These are phyloP conservation scores for Pleurozium schreberi DNA, from an alignment of 225 moss, liverwort and hornwort species.

Conservation along the genomic window DNA sequence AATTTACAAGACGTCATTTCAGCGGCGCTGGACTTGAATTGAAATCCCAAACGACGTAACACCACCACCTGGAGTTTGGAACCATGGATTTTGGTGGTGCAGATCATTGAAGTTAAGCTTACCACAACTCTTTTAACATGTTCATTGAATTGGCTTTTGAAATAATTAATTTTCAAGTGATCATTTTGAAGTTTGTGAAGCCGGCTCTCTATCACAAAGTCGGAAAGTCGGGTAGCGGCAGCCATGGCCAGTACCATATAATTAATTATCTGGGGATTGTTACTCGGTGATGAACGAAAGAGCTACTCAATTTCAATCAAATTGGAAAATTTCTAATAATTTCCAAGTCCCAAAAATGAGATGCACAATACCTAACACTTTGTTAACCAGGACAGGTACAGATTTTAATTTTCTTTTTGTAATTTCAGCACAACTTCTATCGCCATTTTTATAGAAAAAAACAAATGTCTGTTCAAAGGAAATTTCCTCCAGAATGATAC, in stretches of 20 bases:
- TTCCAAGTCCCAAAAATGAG: background rate
- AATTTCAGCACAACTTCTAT: background rate
- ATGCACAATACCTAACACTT: background rate
- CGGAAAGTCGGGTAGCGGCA: background rate
- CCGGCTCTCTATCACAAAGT: background rate
- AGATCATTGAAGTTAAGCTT: too few species aligned
- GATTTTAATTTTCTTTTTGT: background rate
- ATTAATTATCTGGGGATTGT: background rate
- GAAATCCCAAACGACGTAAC: too few species aligned
- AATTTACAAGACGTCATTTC: background rate
- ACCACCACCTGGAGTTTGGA: background rate
- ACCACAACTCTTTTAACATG: too few species aligned
- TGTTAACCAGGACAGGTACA: background rate
- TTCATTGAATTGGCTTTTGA: background rate
- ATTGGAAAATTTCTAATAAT: background rate
- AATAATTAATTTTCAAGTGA: background rate
- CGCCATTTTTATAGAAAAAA: background rate
- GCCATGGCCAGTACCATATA: background rate
- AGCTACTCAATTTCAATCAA: background rate
- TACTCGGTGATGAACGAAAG: background rate
- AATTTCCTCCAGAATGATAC: background rate
- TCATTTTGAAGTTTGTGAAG: background rate
- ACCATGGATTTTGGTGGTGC: background rate
- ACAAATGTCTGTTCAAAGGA: background rate
- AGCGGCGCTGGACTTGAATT: too few species aligned